phyloP scores from a whole-genome alignment of 192 early-diverging fungal species.

The Backusella australiensis region DNA sequence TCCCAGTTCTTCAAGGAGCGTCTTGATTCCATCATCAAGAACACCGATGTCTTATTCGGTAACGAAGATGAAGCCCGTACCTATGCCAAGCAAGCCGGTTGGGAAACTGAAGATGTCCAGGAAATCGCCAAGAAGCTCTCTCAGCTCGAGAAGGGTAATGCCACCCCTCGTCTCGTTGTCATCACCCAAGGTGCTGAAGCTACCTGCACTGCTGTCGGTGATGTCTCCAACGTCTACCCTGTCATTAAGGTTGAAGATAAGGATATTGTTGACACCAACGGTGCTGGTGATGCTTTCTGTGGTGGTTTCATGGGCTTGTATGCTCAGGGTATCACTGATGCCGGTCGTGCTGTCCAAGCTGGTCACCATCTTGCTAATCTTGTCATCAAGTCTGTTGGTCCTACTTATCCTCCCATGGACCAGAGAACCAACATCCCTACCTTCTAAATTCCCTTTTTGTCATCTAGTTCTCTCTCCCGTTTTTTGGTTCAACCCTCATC shows the following conservation, averaged over 20 bases:
- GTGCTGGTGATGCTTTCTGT: slow-evolving; percentile 96
- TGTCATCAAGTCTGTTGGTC: slow-evolving; percentile 79
- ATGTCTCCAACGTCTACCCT: slow-evolving; percentile 58
- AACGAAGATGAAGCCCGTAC: slow-evolving; percentile 96
- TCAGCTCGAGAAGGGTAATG: slow-evolving; percentile 77
- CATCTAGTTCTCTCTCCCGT: neutral
- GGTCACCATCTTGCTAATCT: slow-evolving; percentile 90
- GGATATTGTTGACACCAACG: slow-evolving; percentile 96
- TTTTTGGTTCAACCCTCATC: slow-evolving; percentile 1
- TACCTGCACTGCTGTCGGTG: slow-evolving; percentile 70
- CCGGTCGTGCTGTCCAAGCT: slow-evolving; percentile 68
- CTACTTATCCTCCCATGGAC: slow-evolving; percentile 61
- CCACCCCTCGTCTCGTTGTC: slow-evolving; percentile 80
- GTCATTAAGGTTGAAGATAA: slow-evolving; percentile 54
- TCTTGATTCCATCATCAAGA: slow-evolving; percentile 75
- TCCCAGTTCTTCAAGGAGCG: slow-evolving; percentile 89
- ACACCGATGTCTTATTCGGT: slow-evolving; percentile 93
- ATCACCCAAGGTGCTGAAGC: slow-evolving; percentile 86
- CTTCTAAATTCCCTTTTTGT: slow-evolving; percentile 23
- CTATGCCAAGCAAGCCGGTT: slow-evolving; percentile 72
- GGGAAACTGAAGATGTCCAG: slow-evolving; percentile 71
- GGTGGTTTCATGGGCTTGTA: slow-evolving; percentile 90
- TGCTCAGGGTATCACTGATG: slow-evolving; percentile 67
- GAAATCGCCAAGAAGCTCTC: slow-evolving; percentile 82
- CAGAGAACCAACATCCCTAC: slow-evolving; percentile 27